Percentiles rank a stretch among this genome's conserved stretches.
Evolutionary conservation across 495 filamentous ascomycete genomes (phyloP).

Genomic region (Cudoniella acicularis): DNA sequence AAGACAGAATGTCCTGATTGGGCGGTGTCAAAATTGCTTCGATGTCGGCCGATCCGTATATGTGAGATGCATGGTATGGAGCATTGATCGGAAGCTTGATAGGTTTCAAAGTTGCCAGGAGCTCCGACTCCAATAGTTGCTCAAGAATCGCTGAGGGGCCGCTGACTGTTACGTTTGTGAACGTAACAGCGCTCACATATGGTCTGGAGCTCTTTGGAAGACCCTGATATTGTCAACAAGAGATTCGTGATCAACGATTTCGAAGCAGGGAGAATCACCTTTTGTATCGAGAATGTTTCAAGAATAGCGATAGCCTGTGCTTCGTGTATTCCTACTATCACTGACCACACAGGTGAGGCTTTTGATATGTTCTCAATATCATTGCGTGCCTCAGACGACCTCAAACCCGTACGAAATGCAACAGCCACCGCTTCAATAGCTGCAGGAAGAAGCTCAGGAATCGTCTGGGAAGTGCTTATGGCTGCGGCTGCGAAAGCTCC

Average conservation of each 20-base stretch:
- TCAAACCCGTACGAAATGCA: slow-evolving; percentile 66
- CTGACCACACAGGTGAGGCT: slow-evolving; percentile 52
- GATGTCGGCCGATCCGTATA: slow-evolving; percentile 45
- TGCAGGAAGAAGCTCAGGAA: slow-evolving; percentile 61
- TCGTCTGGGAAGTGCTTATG: slow-evolving; percentile 62
- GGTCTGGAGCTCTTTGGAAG: slow-evolving; percentile 49
- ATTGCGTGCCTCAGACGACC: slow-evolving; percentile 46
- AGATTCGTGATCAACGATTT: neutral
- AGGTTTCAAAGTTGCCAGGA: slow-evolving; percentile 39
- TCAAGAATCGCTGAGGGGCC: slow-evolving; percentile 64
- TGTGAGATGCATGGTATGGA: slow-evolving; percentile 74
- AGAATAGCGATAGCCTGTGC: slow-evolving; percentile 36
- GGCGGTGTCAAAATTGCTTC: slow-evolving; percentile 33
- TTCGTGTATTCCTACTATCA: slow-evolving; percentile 45
- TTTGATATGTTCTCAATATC: slow-evolving; percentile 42
- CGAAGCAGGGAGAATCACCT: neutral
- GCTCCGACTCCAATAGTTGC: slow-evolving; percentile 47
- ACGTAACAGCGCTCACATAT: slow-evolving; percentile 69
- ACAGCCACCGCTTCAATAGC: slow-evolving; percentile 49
- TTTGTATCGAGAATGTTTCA: slow-evolving; percentile 31
- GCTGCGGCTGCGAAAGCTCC: slow-evolving; percentile 69
- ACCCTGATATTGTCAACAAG: slow-evolving; percentile 26
- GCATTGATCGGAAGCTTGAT: slow-evolving; percentile 66
- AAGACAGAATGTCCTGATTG: slow-evolving; percentile 28
- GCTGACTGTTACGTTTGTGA: slow-evolving; percentile 68